Evolutionary conservation across 2,329 filamentous ascomycete species (phyloP).

Genomic region (Pestalotiopsis fici): DNA sequence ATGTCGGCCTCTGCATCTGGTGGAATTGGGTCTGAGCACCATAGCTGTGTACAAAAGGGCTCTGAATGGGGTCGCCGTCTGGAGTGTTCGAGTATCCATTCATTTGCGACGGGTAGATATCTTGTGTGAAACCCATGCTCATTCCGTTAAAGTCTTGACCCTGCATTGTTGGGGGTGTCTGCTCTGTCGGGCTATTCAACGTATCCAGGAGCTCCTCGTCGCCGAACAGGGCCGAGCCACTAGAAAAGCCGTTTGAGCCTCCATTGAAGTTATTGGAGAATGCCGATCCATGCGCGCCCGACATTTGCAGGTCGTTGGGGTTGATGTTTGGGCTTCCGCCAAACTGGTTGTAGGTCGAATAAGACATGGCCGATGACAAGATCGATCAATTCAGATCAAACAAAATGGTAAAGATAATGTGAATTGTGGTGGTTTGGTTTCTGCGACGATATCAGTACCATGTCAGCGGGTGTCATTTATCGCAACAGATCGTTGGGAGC

Average conservation of each 20-base stretch:
- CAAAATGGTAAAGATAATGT: background rate
- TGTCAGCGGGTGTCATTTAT: background rate
- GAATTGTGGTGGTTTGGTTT: background rate
- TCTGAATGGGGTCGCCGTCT: constrained; percentile 88
- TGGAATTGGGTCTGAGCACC: constrained; percentile 73
- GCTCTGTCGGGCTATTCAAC: constrained; percentile 58
- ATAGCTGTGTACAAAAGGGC: constrained; percentile 81
- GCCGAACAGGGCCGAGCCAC: constrained; percentile 75
- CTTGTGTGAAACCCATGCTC: constrained; percentile 58
- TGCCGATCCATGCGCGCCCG: constrained; percentile 58
- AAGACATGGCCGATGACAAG: constrained; percentile 45
- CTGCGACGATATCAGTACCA: background rate
- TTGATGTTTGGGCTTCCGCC: constrained; percentile 66
- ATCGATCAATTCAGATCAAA: background rate
- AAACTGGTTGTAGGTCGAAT: constrained; percentile 59
- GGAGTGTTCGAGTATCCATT: constrained; percentile 89
- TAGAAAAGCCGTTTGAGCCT: constrained; percentile 71
- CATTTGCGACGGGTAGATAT: constrained; percentile 65
- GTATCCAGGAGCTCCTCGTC: constrained; percentile 88
- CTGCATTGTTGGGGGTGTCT: constrained; percentile 49
- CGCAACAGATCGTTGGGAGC: constrained; percentile 15
- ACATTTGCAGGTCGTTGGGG: constrained; percentile 81
- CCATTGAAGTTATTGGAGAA: constrained; percentile 64
- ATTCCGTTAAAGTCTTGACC: constrained; percentile 59
- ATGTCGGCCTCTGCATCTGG: constrained; percentile 61